Evolutionary conservation across 1,139 yeast genomes (phyloP), one percentile per base, ranked within the genome.

Genomic region (Torulaspora pretoriensis): DNA sequence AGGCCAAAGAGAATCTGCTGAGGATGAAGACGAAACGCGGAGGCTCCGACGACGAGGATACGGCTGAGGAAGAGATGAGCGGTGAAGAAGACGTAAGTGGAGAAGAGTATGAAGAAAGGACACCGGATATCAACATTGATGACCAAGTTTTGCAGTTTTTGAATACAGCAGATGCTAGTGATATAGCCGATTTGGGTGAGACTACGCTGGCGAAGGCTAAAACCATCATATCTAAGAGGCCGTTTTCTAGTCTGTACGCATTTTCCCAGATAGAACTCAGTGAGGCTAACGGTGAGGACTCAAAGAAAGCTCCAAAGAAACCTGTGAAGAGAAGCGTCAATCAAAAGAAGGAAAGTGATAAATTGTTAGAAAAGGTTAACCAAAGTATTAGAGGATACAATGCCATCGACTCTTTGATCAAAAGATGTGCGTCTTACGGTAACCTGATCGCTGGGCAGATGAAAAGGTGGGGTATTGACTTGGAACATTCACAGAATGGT

Each of bases 351-450:
- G 75, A 79, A 39, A 96, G 97, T 8, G 83, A 83, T 55, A 78
- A 80, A 60, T 75, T 88, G 39, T 77, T 89, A 22, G 95, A 86
- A 50, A 83, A 77, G 27, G 77, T 88, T 6, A 77, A 76, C 45
- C 69, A 73, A 49, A 82, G 90, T 16, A 71, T 92, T 53, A 78
- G 80, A 56, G 98, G 98, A 3, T 94, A 92, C 62, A 83, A 82
- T 51, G 97, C 98, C 0, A 96, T 92, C 30, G 97, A 92, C 59
- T 83, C 95, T 19, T 72, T 94, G 54, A 87, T 94, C 47, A 80
- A 81, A 52, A 78, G 81, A 55, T 94, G 99, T 68, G 81, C 90
- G 9, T 77, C 78, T 24, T 82, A 86, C 53, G 96, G 97, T 42
- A 71, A 73, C 8, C 68, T 72, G 9, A 86, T 94, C 45, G 74